Conservation (phyloP, 1,139 yeast genomes). For the Lodderomyces jiufengensis region DNA sequence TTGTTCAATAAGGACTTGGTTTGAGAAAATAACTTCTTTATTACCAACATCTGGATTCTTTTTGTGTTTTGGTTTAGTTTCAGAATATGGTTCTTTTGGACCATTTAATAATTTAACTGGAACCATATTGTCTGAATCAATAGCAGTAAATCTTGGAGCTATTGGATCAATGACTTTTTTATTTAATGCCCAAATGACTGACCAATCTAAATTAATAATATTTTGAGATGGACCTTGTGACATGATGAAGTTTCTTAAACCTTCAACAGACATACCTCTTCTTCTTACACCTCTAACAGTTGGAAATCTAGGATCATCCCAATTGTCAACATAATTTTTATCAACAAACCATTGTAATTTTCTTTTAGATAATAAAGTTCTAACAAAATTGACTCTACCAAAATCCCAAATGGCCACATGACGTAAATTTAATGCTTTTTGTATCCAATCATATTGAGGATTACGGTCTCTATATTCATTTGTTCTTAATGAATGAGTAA, state of each 20-base stretch:
- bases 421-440: constrained; percentile 73
- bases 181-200: constrained; percentile 93
- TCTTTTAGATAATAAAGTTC: constrained; percentile 93
- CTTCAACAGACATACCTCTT: constrained; percentile 99
- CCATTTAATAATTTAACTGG: constrained; percentile 65
- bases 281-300: constrained; percentile 98
- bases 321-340: constrained; percentile 75
- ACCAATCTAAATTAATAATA: constrained; percentile 95
- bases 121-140: constrained; percentile 58
- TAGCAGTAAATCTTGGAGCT: constrained; percentile 92
- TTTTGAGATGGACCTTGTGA: constrained; percentile 97
- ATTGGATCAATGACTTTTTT: constrained; percentile 94
- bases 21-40: constrained; percentile 70
- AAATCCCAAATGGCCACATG: constrained; percentile 97
- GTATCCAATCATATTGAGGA: constrained; percentile 96
- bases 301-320: constrained; percentile 99
- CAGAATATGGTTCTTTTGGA: constrained; percentile 59
- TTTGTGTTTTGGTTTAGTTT: constrained; percentile 89
- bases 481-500: constrained; percentile 94
- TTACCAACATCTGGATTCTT: constrained; percentile 89
- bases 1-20: constrained; percentile 74
- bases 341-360: constrained; percentile 98
- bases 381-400: constrained; percentile 91
- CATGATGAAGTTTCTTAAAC: constrained; percentile 85
- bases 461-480: constrained; percentile 98